A percentile compares a stretch with the other conserved stretches of the same genome.
Evolutionary conservation across 805 yeast genomes (phyloP).

Genomic region (Sugiyamaella floridensis): DNA sequence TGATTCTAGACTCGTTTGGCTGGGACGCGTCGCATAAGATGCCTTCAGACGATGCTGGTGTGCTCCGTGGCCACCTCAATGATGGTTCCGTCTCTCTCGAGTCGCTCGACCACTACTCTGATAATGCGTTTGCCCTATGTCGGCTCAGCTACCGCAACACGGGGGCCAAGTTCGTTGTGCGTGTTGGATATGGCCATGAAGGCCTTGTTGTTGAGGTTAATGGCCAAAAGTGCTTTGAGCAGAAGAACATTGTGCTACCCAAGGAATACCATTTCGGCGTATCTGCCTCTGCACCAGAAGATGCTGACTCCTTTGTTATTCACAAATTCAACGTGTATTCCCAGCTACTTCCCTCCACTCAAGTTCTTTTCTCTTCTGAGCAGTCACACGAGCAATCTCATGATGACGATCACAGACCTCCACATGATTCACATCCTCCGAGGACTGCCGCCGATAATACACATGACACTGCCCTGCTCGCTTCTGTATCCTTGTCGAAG

Average conservation of each 20-base stretch:
- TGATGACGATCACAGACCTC: neutral
- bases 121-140: slow-evolving; percentile 33
- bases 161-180: slow-evolving; percentile 25
- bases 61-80: slow-evolving; percentile 35
- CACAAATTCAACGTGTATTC: slow-evolving; percentile 16
- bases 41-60: slow-evolving; percentile 17
- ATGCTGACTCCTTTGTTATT: slow-evolving; percentile 19
- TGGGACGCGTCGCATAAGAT: slow-evolving; percentile 14
- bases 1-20: slow-evolving; percentile 33
- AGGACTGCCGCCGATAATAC: too few relatives aligned
- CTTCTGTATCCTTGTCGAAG: neutral
- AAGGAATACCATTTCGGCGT: slow-evolving; percentile 29
- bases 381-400: neutral
- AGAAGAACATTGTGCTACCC: slow-evolving; percentile 30
- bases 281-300: slow-evolving; percentile 25
- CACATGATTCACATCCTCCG: neutral
- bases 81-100: slow-evolving; percentile 30
- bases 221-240: slow-evolving; percentile 32
- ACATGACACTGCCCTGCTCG: neutral
- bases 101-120: slow-evolving; percentile 20
- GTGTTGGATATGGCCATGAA: slow-evolving; percentile 28
- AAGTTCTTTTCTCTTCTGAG: neutral
- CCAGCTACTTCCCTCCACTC: neutral
- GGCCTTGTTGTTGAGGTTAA: slow-evolving; percentile 32
- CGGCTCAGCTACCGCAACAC: slow-evolving; percentile 31